Conservation (phyloP, 169 alveolate species). For the Cryptosporidium tyzzeri region DNA sequence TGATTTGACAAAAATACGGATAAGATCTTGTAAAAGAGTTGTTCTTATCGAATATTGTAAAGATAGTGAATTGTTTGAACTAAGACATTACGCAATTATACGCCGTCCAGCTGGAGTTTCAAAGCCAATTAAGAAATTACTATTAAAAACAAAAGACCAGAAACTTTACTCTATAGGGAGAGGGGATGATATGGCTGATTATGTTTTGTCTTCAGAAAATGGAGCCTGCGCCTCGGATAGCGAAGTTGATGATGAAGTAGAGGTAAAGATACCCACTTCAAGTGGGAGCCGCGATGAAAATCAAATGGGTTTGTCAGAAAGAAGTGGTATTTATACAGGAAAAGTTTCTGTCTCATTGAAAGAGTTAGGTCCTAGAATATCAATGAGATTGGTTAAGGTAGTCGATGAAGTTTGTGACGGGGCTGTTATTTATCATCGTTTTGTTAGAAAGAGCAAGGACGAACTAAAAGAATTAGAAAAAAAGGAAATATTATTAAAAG, state of each 20-base stretch:
- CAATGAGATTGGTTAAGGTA: constrained; percentile 76
- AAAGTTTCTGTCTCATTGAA: constrained; percentile 75
- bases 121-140: constrained; percentile 63
- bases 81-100: constrained; percentile 79
- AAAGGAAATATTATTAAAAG: constrained; percentile 75
- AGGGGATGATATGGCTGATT: constrained; percentile 69
- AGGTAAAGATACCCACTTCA: constrained; percentile 25
- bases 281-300: neutral
- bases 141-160: constrained; percentile 44
- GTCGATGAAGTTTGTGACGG: constrained; percentile 83
- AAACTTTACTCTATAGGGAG: constrained; percentile 57
- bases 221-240: constrained; percentile 58
- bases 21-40: constrained; percentile 79
- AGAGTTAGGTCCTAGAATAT: constrained; percentile 81
- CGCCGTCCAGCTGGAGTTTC: constrained; percentile 78
- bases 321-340: constrained; percentile 61
- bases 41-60: constrained; percentile 58
- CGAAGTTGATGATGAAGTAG: constrained; percentile 70
- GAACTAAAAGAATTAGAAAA: constrained; percentile 75
- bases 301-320: constrained; percentile 45
- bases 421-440: constrained; percentile 81
- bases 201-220: constrained; percentile 36
- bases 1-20: constrained; percentile 46
- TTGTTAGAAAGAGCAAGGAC: constrained; percentile 78
- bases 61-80: constrained; percentile 11